Conservation (phyloP, 2,329 filamentous ascomycete genomes). For the Xylaria sp. region DNA sequence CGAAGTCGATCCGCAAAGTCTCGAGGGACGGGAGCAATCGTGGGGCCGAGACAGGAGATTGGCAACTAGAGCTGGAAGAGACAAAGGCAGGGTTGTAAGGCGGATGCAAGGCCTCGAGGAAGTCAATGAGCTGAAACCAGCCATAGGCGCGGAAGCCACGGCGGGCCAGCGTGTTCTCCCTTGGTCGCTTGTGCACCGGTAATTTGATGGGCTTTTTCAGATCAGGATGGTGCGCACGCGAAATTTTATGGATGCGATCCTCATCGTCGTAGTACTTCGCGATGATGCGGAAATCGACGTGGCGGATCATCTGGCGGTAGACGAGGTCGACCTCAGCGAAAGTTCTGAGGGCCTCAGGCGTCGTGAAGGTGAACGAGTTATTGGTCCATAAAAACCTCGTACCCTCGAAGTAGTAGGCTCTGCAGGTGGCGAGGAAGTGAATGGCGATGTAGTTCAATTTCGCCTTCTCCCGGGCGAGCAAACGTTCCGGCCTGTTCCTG, state of each 20-base stretch:
- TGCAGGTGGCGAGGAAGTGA: slow-evolving; percentile 56
- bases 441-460: slow-evolving; percentile 55
- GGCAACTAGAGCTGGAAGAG: background rate
- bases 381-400: slow-evolving; percentile 52
- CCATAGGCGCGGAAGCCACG: slow-evolving; percentile 58
- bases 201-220: slow-evolving; percentile 47
- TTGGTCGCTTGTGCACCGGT: slow-evolving; percentile 46
- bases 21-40: slow-evolving; percentile 52
- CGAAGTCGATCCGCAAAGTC: slow-evolving; percentile 54
- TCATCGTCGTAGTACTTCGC: slow-evolving; percentile 60
- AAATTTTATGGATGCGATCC: slow-evolving; percentile 45
- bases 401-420: slow-evolving; percentile 53
- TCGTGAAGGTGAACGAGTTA: slow-evolving; percentile 59
- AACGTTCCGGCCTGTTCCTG: slow-evolving; percentile 45
- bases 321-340: slow-evolving; percentile 50
- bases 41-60: slow-evolving; percentile 33
- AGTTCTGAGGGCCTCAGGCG: slow-evolving; percentile 50
- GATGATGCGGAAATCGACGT: slow-evolving; percentile 56
- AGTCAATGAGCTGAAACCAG: slow-evolving; percentile 58
- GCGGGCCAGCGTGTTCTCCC: slow-evolving; percentile 50
- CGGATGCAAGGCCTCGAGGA: slow-evolving; percentile 53
- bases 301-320: slow-evolving; percentile 48
- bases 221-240: slow-evolving; percentile 46
- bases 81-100: slow-evolving; percentile 49
- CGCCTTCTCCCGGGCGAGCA: slow-evolving; percentile 47